These are phyloP conservation scores for Teratosphaeriaceae sp. DNA, from an alignment of 2,329 filamentous ascomycete genomes.

Conservation along the genomic window DNA sequence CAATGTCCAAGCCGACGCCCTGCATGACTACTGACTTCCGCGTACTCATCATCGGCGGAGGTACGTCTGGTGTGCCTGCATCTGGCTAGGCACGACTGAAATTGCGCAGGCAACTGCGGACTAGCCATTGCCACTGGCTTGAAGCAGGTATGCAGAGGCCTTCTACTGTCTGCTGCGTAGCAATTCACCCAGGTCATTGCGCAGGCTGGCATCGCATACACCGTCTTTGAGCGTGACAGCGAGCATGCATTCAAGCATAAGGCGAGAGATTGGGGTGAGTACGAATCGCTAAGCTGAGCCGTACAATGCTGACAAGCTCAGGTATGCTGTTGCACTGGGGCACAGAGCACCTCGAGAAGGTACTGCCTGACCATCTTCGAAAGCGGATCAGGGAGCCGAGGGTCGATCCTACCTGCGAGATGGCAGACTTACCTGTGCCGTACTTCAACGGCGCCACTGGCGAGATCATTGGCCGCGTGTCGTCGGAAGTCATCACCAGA, in stretches of 20 bases:
- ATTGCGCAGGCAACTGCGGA: slow-evolving; percentile 2
- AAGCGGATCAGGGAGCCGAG: slow-evolving; percentile 4
- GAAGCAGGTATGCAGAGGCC: slow-evolving; percentile 4
- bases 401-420: slow-evolving; percentile 4
- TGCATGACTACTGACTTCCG: slow-evolving; percentile 1
- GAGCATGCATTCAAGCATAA: slow-evolving; percentile 5
- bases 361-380: slow-evolving; percentile 2
- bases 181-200: not conserved
- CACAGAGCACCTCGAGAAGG: slow-evolving; percentile 4
- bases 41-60: slow-evolving; percentile 8
- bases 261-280: slow-evolving; percentile 3
- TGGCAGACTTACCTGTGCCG: slow-evolving; percentile 5
- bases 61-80: not conserved
- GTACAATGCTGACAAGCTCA: not conserved
- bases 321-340: slow-evolving; percentile 11
- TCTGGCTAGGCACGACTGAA: not conserved
- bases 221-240: slow-evolving; percentile 8
- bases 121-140: slow-evolving; percentile 8
- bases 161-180: not conserved
- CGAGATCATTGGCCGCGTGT: slow-evolving; percentile 4
- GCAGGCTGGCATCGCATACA: slow-evolving; percentile 7
- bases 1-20: no score
- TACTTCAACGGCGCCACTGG: slow-evolving; percentile 8
- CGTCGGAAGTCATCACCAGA: slow-evolving; percentile 2
- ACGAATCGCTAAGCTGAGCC: not conserved